A percentile compares a stretch with the other conserved stretches of the same genome.
Conservation (phyloP, 768 basidiomycete species). For the Pleurotus djamor region DNA sequence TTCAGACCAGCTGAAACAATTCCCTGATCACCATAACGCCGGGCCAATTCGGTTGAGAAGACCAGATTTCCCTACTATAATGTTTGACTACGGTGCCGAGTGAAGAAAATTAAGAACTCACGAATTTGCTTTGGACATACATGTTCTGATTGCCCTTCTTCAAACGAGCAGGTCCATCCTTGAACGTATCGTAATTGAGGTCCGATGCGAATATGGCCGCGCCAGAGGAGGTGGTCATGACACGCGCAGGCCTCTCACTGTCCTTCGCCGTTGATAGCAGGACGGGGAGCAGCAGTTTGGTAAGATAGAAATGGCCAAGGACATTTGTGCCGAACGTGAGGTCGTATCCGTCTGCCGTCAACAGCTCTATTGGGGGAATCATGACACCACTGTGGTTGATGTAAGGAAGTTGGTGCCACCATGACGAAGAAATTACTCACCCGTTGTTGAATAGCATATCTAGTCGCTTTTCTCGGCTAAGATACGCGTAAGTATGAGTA, state of each 20-base stretch:
- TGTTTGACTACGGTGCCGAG: too few relatives aligned
- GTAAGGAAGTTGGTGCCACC: not conserved
- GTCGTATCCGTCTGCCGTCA: conserved; percentile 55
- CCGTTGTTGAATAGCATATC: conserved; percentile 50
- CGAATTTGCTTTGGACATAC: conserved; percentile 30
- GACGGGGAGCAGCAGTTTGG: conserved; percentile 40
- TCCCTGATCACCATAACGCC: not conserved
- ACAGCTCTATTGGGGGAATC: conserved; percentile 34
- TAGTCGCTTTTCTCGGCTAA: conserved; percentile 40
- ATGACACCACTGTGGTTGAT: conserved; percentile 37
- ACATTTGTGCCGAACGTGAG: conserved; percentile 55
- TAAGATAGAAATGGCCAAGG: conserved; percentile 46
- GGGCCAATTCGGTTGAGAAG: not conserved
- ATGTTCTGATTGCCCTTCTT: conserved; percentile 12
- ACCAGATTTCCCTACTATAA: not conserved
- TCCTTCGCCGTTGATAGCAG: conserved; percentile 30
- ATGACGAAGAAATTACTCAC: conserved; percentile 19
- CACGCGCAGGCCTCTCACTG: conserved; percentile 28
- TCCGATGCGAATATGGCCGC: conserved; percentile 12
- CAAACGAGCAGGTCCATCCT: conserved; percentile 30
- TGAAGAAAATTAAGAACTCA: conserved; percentile 8
- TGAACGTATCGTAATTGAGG: conserved; percentile 37
- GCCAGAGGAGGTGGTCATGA: conserved; percentile 39
- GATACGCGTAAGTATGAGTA: too few relatives aligned
- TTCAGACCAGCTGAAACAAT: not conserved